Evolutionary conservation across 108 stramenopile species (phyloP), one percentile per base, ranked within the genome.

Genomic region (Pelagomonas calceolata): DNA sequence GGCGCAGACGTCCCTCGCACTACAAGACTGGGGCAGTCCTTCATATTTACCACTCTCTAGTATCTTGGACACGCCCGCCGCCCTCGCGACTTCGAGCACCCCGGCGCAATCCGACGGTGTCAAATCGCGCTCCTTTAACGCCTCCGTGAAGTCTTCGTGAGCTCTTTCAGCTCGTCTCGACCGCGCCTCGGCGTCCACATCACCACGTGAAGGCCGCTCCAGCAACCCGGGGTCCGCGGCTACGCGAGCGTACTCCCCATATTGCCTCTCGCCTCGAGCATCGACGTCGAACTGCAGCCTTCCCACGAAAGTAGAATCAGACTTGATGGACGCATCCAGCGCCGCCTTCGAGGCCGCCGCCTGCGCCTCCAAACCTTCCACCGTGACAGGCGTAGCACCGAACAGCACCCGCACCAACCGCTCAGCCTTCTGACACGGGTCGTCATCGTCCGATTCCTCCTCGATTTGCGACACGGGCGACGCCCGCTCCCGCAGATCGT

Each of bases 1-100:
- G 0, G 92, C 87, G 9, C 87, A 79, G 45, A 93, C 87, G n/a
- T 85, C 83, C 36, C 90, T 82, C 34, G 92, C 92, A 60, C 89
- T 89, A 60, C 80, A 81, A 36, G 84, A 81, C 46, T 90, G 83
- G 37, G 78, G 66, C 35, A 93, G 79, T 0, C 90, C 90, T 51
- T 79, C 72, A 75, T 90, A 93, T 14, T 81, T 82, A 0, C 92
- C 92, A 17, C 75, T 79, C 26, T 70, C 64, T 32, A 93, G 75
- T 66, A 80, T 80, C 60, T 76, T 75, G 32, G 82, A 76, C 43
- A 93, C 77, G 75, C 91, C 88, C 29, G 89, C 89, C 21, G 87
- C 86, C 76, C 91, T 85, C 63, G 90, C 84, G 31, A 93, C 83
- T 82, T 89, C 84, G 65, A 78, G 76, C 45, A 93, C 89, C 30